phyloP scores from a whole-genome alignment of 306 rosid genomes.

The Prunus kanzakura region DNA sequence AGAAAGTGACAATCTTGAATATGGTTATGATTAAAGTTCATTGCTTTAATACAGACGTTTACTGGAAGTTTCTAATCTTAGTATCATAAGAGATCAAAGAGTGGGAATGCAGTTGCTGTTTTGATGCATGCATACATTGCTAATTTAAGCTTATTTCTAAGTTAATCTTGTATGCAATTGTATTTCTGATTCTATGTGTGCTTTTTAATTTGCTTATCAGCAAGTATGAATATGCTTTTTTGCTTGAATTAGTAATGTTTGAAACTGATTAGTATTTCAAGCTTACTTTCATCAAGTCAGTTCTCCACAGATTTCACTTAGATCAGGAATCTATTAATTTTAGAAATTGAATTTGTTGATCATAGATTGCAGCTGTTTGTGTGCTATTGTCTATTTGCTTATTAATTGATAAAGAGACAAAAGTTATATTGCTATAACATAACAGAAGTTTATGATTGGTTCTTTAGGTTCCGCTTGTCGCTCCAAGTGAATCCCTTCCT shows the following conservation, averaged over 20 bases:
- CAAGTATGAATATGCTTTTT: neutral
- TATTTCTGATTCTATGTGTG: neutral
- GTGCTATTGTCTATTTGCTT: neutral
- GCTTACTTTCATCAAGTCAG: neutral
- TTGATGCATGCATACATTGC: neutral
- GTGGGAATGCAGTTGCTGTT: neutral
- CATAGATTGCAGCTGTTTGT: neutral
- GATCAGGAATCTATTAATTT: neutral
- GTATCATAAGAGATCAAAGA: neutral
- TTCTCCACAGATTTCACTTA: neutral
- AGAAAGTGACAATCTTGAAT: neutral
- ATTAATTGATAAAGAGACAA: neutral
- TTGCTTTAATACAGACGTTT: neutral
- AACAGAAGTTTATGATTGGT: constrained; percentile 13
- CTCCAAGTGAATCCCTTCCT: constrained; percentile 64
- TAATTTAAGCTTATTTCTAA: neutral
- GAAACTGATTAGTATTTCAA: neutral
- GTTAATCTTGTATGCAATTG: neutral
- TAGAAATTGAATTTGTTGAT: neutral
- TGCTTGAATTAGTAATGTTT: neutral
- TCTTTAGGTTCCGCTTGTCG: constrained; percentile 64
- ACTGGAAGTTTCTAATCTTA: neutral
- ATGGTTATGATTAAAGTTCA: neutral
- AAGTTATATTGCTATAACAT: neutral
- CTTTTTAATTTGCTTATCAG: neutral